Evolutionary conservation across 352 stramenopile genomes (phyloP).

Genomic region (Phytophthora cajani): DNA sequence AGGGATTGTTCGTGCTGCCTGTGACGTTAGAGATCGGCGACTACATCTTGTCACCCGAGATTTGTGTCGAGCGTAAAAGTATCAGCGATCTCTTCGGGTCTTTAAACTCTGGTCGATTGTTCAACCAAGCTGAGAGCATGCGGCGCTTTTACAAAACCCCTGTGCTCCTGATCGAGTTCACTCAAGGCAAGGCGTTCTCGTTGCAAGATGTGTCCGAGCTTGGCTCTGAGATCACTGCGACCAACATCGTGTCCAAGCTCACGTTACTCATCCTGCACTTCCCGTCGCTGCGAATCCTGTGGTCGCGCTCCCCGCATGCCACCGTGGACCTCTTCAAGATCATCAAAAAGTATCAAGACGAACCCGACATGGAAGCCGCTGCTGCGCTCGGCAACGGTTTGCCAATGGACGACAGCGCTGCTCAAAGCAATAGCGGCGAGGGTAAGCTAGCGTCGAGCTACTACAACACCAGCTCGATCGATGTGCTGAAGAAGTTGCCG

Average conservation of each 20-base stretch:
- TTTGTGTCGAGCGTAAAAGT: conserved; percentile 97
- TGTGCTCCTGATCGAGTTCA: conserved; percentile 97
- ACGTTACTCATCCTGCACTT: conserved; percentile 95
- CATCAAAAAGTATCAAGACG: conserved; percentile 84
- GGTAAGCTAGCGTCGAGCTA: conserved; percentile 52
- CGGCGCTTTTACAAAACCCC: conserved; percentile 86
- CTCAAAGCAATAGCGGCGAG: conserved; percentile 25
- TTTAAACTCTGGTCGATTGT: conserved; percentile 95
- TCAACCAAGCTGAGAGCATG: conserved; percentile 94
- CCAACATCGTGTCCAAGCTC: conserved; percentile 96
- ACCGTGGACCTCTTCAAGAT: conserved; percentile 89
- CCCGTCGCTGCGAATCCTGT: conserved; percentile 94
- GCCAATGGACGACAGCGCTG: conserved; percentile 26
- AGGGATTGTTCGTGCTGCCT: conserved; percentile 92
- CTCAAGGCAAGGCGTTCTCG: conserved; percentile 86
- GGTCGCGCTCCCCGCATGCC: conserved; percentile 93
- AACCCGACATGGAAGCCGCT: conserved; percentile 82
- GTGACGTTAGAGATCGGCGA: conserved; percentile 97
- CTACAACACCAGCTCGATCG: conserved; percentile 92
- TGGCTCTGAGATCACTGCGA: conserved; percentile 91
- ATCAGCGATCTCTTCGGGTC: conserved; percentile 97
- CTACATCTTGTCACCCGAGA: conserved; percentile 97
- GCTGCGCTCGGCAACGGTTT: conserved; percentile 66
- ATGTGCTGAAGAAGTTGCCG: conserved; percentile 95
- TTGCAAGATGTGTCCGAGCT: conserved; percentile 92